Evolutionary conservation across 1,284 basidiomycete genomes (phyloP), one percentile per base, ranked within the genome.

Genomic region (Cutaneotrichosporon mucoides): DNA sequence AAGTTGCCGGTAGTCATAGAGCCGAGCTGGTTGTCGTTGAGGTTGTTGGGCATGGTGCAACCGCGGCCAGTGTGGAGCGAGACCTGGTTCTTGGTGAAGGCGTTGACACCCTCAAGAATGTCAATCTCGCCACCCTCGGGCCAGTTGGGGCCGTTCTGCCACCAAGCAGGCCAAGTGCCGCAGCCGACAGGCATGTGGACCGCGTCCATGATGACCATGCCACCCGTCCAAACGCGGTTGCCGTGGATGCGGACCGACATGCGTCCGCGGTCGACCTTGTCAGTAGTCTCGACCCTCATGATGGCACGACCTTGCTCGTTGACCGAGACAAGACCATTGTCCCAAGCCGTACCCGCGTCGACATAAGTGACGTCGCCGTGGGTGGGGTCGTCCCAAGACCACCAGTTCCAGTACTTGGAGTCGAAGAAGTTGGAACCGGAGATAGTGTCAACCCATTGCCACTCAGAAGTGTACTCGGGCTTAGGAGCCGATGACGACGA

Each of bases 151-250:
- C 74, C 79, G 70, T 76, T 78, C 58, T 66, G 69, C 79, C 79
- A 79, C 71, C 73, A 80, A 3, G 77, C 77, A 12, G 76, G 76
- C 75, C 91, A 93, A 8, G 86, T 87, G 44, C 86, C 91, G 75
- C 91, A 94, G 6, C 92, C 92, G 2, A 86, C 87, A 2, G 91
- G 91, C 87, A 93, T 92, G 76, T 94, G 91, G 13, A 86, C 81
- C 10, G 89, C 83, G 73, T 93, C 90, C 81, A 92, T 82, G 59
- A 92, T 81, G 62, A 91, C 80, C 46, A 92, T 80, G 9, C 84
- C 88, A 44, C 68, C 82, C 46, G 71, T 86, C 71, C 84, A 89
- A 2, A 79, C 74, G 61, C 80, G 76, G 41, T 85, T 77, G 0
- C 86, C 85, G 53, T 85, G 84, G 57, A 93, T 87, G 56, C 90